Conservation (phyloP, 169 alveolate genomes). For the Plasmodium coatneyi region DNA sequence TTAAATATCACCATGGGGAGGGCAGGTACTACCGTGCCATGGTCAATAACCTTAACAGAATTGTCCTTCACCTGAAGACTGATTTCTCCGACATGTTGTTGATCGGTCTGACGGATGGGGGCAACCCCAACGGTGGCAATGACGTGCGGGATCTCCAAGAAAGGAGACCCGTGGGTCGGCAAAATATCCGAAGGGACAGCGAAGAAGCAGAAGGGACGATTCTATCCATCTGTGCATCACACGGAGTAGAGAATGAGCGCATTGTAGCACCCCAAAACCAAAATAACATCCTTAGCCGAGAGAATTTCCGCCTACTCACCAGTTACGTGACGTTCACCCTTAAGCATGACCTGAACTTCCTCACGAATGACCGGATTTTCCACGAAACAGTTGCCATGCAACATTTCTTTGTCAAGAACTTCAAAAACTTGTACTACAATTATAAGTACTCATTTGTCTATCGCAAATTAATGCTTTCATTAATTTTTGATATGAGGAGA, state of each 20-base stretch:
- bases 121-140: background rate
- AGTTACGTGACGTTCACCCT: conserved; percentile 28
- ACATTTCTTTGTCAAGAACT: conserved; percentile 40
- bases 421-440: conserved; percentile 46
- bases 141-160: background rate
- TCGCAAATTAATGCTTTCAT: conserved; percentile 34
- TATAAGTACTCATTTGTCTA: conserved; percentile 52
- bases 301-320: conserved; percentile 14
- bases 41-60: conserved; percentile 43
- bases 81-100: conserved; percentile 22
- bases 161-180: background rate
- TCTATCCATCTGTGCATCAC: background rate
- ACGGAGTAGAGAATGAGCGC: background rate
- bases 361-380: conserved; percentile 20
- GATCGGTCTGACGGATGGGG: background rate
- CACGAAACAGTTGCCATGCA: conserved; percentile 20
- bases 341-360: conserved; percentile 28
- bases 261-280: background rate
- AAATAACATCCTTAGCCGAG: conserved; percentile 5
- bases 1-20: conserved; percentile 7
- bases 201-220: background rate
- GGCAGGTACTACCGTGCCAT: background rate
- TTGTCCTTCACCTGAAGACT: conserved; percentile 30
- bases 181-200: background rate
- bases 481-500: conserved; percentile 38